Evolutionary conservation across 176 grass and related monocot species (phyloP), one percentile per base, ranked within the genome.

Genomic region (Aegilops speltoides): DNA sequence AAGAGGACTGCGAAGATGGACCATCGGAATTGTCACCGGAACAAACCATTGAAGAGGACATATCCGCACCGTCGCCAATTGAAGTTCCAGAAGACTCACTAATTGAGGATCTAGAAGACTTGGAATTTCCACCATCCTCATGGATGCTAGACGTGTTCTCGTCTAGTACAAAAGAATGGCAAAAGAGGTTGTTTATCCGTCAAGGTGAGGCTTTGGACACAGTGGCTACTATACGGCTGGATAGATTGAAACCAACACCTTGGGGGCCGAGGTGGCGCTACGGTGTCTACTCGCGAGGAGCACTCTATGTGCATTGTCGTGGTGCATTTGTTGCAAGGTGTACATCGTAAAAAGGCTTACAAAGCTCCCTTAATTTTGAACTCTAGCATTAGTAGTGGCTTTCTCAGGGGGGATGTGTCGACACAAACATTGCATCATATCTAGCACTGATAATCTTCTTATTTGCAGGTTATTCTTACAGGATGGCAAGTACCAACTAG

Each of bases 291-390:
- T 28, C 14, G 71, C 22, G 7, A 28, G 71, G 71, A 74, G 38
- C 71, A 48, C 23, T 74, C 40, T 74, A 74, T 6, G 40, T 74
- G 40, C 71, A 74, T 48, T 74, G 40, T 12, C 32, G 64, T 17
- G 81, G 68, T 61, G 81, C 68, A 29, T 83, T 83, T 41, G 52
- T 83, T 1, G 57, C 19, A 23, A 74, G 82, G 68, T 74, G 63
- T 10, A 7, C 12, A 23, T 15, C 29, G 4, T 56, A 78, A 57
- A 77, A 31, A 78, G 17, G 37, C 38, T 73, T 73, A 43, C n/a
- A 46, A 16, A 48, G 6, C 41, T 26, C 23, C 23, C 40, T 74
- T 17, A 56, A 20, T 56, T 43, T 45, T 74, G 1, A 74, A 74
- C 23, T 74, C 71, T 45, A 7, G 40, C 38, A 74, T 73, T 73